A percentile compares a stretch with the other conserved stretches of the same genome.
Conservation (phyloP, 305 asterid species). For the Fraxinus sp. region DNA sequence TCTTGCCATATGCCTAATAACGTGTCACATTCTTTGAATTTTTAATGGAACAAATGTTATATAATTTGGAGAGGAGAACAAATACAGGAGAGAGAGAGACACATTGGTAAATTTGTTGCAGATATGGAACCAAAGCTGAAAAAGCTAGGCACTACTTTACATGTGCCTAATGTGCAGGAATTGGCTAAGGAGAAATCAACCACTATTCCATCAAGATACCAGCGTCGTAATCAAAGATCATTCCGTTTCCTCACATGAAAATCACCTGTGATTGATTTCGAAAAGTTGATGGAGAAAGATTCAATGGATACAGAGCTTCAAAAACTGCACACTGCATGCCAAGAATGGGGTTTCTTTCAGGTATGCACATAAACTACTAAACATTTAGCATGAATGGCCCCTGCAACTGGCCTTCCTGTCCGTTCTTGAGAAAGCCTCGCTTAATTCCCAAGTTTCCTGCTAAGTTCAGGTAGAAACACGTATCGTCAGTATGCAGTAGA, state of each 20-base stretch:
- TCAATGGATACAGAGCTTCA: not conserved
- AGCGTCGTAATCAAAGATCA: constrained; percentile 30
- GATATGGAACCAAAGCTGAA: constrained; percentile 15
- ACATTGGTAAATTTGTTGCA: not conserved
- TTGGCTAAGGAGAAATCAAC: constrained; percentile 31
- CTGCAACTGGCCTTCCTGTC: not conserved
- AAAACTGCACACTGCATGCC: constrained; percentile 20
- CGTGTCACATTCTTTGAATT: too few relatives aligned
- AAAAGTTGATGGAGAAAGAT: constrained; percentile 7
- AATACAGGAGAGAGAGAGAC: not conserved
- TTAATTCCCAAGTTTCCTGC: too few relatives aligned
- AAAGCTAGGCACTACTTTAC: constrained; percentile 36
- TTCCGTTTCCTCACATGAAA: constrained; percentile 25
- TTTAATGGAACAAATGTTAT: too few relatives aligned
- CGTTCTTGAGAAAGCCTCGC: too few relatives aligned
- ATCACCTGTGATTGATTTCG: constrained; percentile 32
- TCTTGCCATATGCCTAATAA: too few relatives aligned
- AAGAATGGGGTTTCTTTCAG: constrained; percentile 41
- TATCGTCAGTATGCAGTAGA: too few relatives aligned
- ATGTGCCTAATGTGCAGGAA: constrained; percentile 51
- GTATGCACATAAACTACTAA: not conserved
- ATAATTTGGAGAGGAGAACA: not conserved
- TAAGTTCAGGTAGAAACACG: too few relatives aligned
- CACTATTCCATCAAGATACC: constrained; percentile 38
- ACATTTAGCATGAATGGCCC: not conserved